Evolutionary conservation across 2,329 filamentous ascomycete species (phyloP).

Genomic region (Graphilbum sp.): DNA sequence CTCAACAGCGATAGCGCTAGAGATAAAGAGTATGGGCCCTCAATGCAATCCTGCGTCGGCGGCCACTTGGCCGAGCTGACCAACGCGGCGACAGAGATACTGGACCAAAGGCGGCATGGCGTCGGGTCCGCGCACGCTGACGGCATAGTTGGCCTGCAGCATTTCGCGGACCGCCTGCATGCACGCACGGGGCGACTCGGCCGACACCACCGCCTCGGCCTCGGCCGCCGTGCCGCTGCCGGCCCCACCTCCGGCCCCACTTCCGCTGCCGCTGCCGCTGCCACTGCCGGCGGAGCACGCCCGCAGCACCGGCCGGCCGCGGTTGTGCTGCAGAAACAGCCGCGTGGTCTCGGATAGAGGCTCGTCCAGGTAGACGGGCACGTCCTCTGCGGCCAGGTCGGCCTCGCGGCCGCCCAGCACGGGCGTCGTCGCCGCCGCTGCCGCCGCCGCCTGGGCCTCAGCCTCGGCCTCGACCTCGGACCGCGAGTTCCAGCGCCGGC

Average conservation of each 20-base stretch:
- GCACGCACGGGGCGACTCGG: constrained; percentile 39
- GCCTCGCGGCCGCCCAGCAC: no score
- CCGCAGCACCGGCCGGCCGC: constrained; percentile 22
- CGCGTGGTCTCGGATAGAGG: constrained; percentile 33
- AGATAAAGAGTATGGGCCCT: no score
- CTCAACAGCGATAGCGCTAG: no score
- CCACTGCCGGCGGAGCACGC: no score
- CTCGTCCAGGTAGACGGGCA: constrained; percentile 37
- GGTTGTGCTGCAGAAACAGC: constrained; percentile 38
- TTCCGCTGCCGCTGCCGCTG: no score
- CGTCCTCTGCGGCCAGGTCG: no score
- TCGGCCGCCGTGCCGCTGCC: no score
- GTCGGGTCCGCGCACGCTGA: not conserved
- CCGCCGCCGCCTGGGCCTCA: no score
- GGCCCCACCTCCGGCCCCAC: constrained; percentile 8
- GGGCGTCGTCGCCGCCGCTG: no score
- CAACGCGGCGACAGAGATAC: constrained; percentile 47
- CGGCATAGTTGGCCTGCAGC: constrained; percentile 32
- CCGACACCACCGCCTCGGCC: constrained; percentile 20
- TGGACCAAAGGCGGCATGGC: constrained; percentile 44
- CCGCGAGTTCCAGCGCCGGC: no score
- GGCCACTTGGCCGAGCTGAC: constrained; percentile 38
- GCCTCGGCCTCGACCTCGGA: no score
- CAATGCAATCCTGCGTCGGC: constrained; percentile 16
- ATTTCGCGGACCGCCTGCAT: constrained; percentile 44